phyloP scores from a whole-genome alignment of 2,329 filamentous ascomycete species.

The Tolypocladium cylindrosporum region DNA sequence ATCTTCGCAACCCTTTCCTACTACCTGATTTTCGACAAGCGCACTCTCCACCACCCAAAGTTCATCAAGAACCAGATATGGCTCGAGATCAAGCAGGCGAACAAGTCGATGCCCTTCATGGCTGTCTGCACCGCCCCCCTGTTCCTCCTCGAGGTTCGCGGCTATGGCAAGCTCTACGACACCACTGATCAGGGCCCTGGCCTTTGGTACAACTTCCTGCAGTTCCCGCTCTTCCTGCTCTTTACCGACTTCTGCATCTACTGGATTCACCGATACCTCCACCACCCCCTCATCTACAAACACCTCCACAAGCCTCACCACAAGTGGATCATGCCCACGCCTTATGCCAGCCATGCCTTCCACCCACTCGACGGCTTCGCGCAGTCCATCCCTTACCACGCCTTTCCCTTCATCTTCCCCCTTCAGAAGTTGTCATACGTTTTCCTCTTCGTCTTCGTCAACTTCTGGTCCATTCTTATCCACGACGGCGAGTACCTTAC shows the following conservation, averaged over 20 bases:
- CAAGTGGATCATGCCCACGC: conserved; percentile 99
- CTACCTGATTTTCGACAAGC: conserved; percentile 83
- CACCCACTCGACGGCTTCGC: conserved; percentile 86
- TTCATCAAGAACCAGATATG: conserved; percentile 90
- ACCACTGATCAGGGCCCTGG: conserved; percentile 65
- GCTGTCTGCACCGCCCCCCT: conserved; percentile 69
- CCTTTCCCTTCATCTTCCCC: conserved; percentile 88
- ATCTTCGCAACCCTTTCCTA: conserved; percentile 76
- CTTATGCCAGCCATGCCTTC: conserved; percentile 87
- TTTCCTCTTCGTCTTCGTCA: conserved; percentile 79
- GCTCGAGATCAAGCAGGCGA: conserved; percentile 76
- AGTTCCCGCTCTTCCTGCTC: conserved; percentile 79
- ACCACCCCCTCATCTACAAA: conserved; percentile 73
- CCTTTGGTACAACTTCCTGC: conserved; percentile 64
- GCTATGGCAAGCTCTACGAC: conserved; percentile 83
- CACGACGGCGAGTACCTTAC: conserved; percentile 92
- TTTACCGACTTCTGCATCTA: conserved; percentile 91
- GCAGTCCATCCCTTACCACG: conserved; percentile 83
- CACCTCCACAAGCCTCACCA: conserved; percentile 92
- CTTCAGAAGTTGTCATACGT: conserved; percentile 87
- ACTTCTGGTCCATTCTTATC: conserved; percentile 95
- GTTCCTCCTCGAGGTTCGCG: conserved; percentile 75
- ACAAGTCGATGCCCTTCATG: conserved; percentile 71
- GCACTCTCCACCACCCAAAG: conserved; percentile 79
- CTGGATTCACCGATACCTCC: conserved; percentile 79